Conservation (phyloP, 768 basidiomycete genomes). For the Ramaria rubella region DNA sequence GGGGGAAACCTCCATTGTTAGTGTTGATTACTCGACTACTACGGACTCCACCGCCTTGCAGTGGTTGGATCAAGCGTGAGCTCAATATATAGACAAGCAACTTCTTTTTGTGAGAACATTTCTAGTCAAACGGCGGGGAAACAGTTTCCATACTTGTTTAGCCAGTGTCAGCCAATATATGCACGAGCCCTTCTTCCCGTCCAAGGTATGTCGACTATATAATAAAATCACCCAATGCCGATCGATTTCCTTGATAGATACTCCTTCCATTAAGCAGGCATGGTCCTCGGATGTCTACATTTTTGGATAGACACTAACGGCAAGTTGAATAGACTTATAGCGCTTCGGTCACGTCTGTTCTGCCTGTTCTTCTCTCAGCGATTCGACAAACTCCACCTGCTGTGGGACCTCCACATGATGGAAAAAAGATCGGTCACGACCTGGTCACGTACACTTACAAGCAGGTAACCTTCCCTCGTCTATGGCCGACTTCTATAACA, state of each 20-base stretch:
- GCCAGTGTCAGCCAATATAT: conserved; percentile 90
- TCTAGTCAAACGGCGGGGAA: conserved; percentile 81
- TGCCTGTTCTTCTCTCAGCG: conserved; percentile 85
- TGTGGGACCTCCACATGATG: conserved; percentile 63
- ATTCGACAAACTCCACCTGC: conserved; percentile 70
- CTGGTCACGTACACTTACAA: conserved; percentile 66
- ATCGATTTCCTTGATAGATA: conserved; percentile 44
- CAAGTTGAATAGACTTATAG: conserved; percentile 59
- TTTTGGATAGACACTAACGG: background rate
- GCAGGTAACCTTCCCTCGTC: conserved; percentile 42
- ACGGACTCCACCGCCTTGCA: conserved; percentile 70
- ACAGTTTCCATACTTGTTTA: conserved; percentile 79
- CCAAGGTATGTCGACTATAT: conserved; percentile 45
- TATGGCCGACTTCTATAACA: background rate
- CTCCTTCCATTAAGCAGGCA: conserved; percentile 80
- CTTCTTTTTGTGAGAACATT: background rate
- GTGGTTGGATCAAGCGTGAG: conserved; percentile 78
- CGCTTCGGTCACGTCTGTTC: conserved; percentile 68
- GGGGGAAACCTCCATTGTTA: conserved; percentile 40
- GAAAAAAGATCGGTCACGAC: conserved; percentile 69
- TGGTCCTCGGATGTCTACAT: conserved; percentile 18
- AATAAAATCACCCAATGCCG: background rate
- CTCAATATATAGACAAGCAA: conserved; percentile 14
- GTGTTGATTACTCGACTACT: conserved; percentile 67
- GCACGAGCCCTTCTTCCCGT: conserved; percentile 72